Evolutionary conservation across 345 rosid genomes (phyloP).

Genomic region (Hevea brasiliensis): DNA sequence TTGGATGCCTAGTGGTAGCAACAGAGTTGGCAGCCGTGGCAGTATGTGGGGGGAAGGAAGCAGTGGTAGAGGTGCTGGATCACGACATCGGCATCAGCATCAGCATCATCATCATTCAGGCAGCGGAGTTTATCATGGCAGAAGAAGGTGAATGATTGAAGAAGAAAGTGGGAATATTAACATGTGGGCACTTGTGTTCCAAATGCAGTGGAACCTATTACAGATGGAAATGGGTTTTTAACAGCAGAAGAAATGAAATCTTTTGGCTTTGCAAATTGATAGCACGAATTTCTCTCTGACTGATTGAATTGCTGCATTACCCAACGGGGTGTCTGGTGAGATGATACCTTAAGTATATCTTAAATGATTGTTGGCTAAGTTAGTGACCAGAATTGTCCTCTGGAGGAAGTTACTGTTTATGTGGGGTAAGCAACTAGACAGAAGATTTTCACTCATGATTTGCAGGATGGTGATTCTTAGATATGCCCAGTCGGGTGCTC

Average conservation of each 20-base stretch:
- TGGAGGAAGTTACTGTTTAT: background rate
- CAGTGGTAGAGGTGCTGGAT: conserved; percentile 56
- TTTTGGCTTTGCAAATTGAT: background rate
- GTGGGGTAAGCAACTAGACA: background rate
- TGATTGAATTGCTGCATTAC: background rate
- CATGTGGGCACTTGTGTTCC: background rate
- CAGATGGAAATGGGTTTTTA: background rate
- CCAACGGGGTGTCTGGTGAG: background rate
- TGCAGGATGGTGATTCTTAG: background rate
- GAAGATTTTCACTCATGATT: background rate
- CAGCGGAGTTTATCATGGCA: conserved; percentile 63
- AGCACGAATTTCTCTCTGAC: background rate
- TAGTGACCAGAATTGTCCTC: background rate
- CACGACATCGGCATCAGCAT: conserved; percentile 59
- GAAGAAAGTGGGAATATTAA: background rate
- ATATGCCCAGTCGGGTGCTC: background rate
- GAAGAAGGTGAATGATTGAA: conserved; percentile 51
- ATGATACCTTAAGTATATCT: background rate
- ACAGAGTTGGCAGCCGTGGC: conserved; percentile 49
- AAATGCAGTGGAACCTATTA: background rate
- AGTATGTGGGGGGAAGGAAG: conserved; percentile 61
- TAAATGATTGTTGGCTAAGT: background rate
- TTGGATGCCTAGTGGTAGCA: conserved; percentile 67
- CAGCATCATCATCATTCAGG: conserved; percentile 61
- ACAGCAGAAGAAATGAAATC: background rate